Conservation (phyloP, 495 filamentous ascomycete species). For the Alectoria sarmentosa region DNA sequence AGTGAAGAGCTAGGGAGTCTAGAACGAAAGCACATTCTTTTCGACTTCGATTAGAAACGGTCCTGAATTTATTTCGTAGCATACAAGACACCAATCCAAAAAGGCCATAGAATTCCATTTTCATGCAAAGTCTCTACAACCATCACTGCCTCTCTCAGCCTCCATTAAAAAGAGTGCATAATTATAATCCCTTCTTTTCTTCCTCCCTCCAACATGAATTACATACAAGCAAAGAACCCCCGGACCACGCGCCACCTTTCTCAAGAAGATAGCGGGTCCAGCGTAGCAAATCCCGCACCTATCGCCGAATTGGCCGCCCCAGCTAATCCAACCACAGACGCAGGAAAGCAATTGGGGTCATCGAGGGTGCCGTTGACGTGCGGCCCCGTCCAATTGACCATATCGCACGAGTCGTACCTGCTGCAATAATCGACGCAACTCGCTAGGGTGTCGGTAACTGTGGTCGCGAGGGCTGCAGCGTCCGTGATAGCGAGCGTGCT, state of each 20-base stretch:
- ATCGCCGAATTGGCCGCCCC: not conserved
- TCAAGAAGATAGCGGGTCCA: not conserved
- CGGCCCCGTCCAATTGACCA: not conserved
- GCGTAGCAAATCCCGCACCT: not conserved
- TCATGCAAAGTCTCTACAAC: too few relatives aligned
- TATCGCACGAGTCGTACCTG: not conserved
- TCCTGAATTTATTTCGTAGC: not conserved
- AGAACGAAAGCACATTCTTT: too few relatives aligned
- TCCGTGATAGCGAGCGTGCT: not conserved
- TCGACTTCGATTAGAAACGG: too few relatives aligned
- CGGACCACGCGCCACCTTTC: not conserved
- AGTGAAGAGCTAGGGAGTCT: too few relatives aligned
- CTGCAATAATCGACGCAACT: not conserved
- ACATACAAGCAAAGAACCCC: too few relatives aligned
- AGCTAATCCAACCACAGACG: not conserved
- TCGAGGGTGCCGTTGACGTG: not conserved
- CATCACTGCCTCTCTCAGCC: too few relatives aligned
- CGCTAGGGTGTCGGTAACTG: not conserved
- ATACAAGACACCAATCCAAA: not conserved
- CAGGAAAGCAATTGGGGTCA: conserved; percentile 1
- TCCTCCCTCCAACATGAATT: too few relatives aligned
- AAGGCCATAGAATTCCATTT: not conserved
- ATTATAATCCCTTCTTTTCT: too few relatives aligned
- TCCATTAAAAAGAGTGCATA: too few relatives aligned
- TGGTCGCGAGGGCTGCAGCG: not conserved